Evolutionary conservation across 768 basidiomycete species (phyloP), one percentile per base, ranked within the genome.

Genomic region (Rubroboletus pulcherrimus): DNA sequence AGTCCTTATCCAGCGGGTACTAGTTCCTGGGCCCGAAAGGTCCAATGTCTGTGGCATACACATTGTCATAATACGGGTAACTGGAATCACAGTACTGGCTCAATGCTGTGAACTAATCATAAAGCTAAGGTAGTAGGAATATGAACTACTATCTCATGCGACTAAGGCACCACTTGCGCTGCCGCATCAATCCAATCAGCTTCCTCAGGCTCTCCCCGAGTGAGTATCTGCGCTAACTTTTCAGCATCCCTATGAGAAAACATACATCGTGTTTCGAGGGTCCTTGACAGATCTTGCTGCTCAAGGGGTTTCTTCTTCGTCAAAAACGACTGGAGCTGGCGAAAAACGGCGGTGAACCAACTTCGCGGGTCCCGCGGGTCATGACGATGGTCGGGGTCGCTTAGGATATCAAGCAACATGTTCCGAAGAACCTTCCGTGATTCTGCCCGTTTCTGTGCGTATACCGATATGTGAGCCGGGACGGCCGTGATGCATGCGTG

Each of bases 401-500:
- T 39, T 7, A 57, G 7, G 6, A 30, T 33, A 0, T 43, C 24
- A 4, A 6, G n/a, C 14, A 59, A 21, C 47, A 54, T 40, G 0
- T 17, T 17, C 2, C 31, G 51, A 0, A 59, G 37, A 9, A 8
- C 33, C 9, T 1, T 7, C 17, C 11, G 57, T 3, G 59, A 60
- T 37, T 48, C 44, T 15, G n/a, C 40, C 24, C 53, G 52, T 7
- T 55, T 60, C n/a, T 11, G 2, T 24, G 44, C 19, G 12, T 30
- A 26, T 12, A 11, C 5, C 4, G 35, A 44, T 2, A 52, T 34
- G 4, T 24, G 46, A 1, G 53, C 49, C 17, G 56, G 53, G 0
- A 29, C 10, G 24, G 57, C 49, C 14, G 55, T 59, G 31, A 60
- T 40, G 12, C 62, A 63, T 1, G 62, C 60, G 6, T 63, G 60